Evolutionary conservation across 2,329 filamentous ascomycete genomes (phyloP), one percentile per base, ranked within the genome.

Genomic region (Lasiodiplodia hormozganensis): DNA sequence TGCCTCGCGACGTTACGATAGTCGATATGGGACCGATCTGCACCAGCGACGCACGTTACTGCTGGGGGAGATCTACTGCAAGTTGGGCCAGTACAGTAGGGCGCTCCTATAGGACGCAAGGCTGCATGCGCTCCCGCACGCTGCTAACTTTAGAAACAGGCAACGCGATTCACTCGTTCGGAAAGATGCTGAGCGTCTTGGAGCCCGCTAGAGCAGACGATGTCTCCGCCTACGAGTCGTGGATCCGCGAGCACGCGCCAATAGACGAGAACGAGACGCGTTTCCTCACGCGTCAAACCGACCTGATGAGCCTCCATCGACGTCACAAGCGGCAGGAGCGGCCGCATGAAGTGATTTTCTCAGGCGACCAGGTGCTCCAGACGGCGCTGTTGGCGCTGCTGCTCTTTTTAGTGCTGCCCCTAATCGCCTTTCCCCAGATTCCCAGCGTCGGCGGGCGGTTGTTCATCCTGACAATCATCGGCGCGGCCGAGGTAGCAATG

Each of bases 71-170:
- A 88, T 92, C 66, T 89, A 87, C 18, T 85, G 86, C 71, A 92
- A 92, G 75, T 78, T 92, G 10, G 85, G 85, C 38, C 88, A 91
- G 73, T 93, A 92, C 75, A 90, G 89, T 90, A 79, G 77, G 60
- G 60, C 21, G 47, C 36, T 28, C 60, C 60, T 64, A 52, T 52
- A 64, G 34, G 47, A 36, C 31, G n/a, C 16, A 21, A 14, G 21
- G 10, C n/a, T 51, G 47, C 38, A 52, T 34, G 34, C 23, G 43
- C 31, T 23, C 43, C 18, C 52, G 23, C 43, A n/a, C 38, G 36
- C 43, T 62, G 57, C 49, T 58, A 49, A 53, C 52, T 58, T 69
- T 54, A 58, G 60, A 10, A 57, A 60, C 66, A 89, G 87, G 89
- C 70, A 85, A 88, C 72, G 85, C 88, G 1, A 78, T 92, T 62